Evolutionary conservation across 2,329 filamentous ascomycete species (phyloP), one percentile per base, ranked within the genome.

Genomic region (Ascochyta lentis): DNA sequence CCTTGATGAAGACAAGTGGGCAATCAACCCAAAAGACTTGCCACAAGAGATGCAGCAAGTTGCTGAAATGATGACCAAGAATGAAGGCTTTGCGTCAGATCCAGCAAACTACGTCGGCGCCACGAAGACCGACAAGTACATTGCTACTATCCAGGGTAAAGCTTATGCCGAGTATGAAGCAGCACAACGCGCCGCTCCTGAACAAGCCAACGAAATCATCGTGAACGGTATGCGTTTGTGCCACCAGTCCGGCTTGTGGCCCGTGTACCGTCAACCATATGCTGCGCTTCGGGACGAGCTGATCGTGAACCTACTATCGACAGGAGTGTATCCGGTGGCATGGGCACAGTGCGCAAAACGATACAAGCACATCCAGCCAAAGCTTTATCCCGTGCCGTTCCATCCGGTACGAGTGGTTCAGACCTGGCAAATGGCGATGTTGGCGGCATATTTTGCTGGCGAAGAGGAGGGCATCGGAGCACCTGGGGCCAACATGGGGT

Each of bases 361-460:
- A 2, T 82, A 84, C 61, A 75, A 80, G 45, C 68, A 77, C 27
- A 75, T 85, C 53, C 79, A 86, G 40, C 83, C 84, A 0, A 64
- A 78, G 2, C 69, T 86, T 3, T 84, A 82, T 55, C 76, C 78
- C 7, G 69, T 79, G 34, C 61, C 70, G 0, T 71, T 34, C 74
- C 84, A 88, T 65, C 84, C 85, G 0, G 75, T 86, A 7, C 79
- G 84, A 0, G 78, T 85, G 3, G 73, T 85, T 4, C 83, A 81
- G 54, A 76, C 69, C 7, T 81, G 72, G 70, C 71, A 71, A 12
- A 71, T 76, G 56, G 72, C 72, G 1, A 76, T 72, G 68, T 52
- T 78, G 24, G 69, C 74, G 3, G 62, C 74, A 16, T 73, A 74
- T 33, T 58, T 71, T 59, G 60, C 67, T 33, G 60, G 65, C 33